Conservation (phyloP, 139 green algal genomes). For the Coelastrella sp. region DNA sequence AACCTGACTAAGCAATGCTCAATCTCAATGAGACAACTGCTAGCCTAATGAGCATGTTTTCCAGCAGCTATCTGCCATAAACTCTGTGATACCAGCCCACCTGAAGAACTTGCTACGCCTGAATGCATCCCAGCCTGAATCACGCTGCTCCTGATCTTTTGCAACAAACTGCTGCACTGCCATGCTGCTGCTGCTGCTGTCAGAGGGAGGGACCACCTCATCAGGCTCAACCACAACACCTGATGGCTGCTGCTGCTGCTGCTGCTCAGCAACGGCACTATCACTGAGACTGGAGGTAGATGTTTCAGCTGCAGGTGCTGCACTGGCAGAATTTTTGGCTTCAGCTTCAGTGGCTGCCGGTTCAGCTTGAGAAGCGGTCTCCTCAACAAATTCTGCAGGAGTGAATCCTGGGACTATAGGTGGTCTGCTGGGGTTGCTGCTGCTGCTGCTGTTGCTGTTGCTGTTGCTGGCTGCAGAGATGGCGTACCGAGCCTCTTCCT, state of each 20-base stretch:
- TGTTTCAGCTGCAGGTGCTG: not conserved
- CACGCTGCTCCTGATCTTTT: not conserved
- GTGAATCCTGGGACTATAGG: not conserved
- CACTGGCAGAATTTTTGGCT: not conserved
- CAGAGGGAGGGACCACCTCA: not conserved
- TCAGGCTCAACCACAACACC: slow-evolving; percentile 50
- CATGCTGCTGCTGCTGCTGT: slow-evolving; percentile 16
- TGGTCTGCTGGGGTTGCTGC: not conserved
- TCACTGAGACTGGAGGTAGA: slow-evolving; percentile 9
- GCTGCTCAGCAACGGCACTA: too few relatives aligned
- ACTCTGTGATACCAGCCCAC: too few relatives aligned
- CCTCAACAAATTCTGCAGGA: not conserved
- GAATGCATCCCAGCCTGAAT: slow-evolving; percentile 36
- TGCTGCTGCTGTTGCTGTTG: not conserved
- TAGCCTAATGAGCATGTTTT: too few relatives aligned
- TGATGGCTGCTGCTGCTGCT: not conserved
- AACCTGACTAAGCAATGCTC: too few relatives aligned
- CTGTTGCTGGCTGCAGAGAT: slow-evolving; percentile 38
- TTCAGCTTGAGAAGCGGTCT: not conserved
- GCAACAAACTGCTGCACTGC: not conserved
- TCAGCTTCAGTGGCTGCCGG: not conserved
- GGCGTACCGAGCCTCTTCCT: slow-evolving; percentile 61
- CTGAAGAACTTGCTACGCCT: slow-evolving; percentile 44
- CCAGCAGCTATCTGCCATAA: too few relatives aligned
- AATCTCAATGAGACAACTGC: too few relatives aligned